Evolutionary conservation across 2,329 filamentous ascomycete genomes (phyloP).

Genomic region (Setomelanomma holmii): DNA sequence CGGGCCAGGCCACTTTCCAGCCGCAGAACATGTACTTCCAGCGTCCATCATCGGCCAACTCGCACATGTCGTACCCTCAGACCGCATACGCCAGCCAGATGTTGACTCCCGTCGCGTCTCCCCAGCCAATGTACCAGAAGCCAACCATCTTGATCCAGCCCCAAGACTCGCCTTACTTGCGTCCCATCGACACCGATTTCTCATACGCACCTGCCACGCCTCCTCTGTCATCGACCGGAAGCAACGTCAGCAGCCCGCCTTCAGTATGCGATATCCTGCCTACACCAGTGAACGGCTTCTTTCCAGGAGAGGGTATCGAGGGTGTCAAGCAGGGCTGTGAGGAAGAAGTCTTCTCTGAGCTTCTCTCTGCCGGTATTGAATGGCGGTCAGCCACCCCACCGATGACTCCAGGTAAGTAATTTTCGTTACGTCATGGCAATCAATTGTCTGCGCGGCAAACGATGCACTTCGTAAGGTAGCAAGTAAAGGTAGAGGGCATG

Average conservation of each 20-base stretch:
- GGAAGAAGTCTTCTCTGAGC: slow-evolving; percentile 73
- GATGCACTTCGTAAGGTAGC: neutral
- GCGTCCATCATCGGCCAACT: slow-evolving; percentile 69
- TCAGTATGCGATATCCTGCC: slow-evolving; percentile 76
- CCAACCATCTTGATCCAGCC: slow-evolving; percentile 72
- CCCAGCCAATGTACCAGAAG: slow-evolving; percentile 76
- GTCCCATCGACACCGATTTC: slow-evolving; percentile 77
- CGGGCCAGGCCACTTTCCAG: slow-evolving; percentile 43
- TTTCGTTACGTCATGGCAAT: neutral
- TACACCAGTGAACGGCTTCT: slow-evolving; percentile 84
- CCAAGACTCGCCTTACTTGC: slow-evolving; percentile 61
- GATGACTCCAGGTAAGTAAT: slow-evolving; percentile 79
- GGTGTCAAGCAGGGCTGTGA: slow-evolving; percentile 67
- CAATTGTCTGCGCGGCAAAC: neutral
- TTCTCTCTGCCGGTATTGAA: slow-evolving; percentile 77
- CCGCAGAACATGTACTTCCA: slow-evolving; percentile 56
- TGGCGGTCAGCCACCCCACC: slow-evolving; percentile 79
- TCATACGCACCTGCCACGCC: slow-evolving; percentile 83
- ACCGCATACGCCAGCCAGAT: slow-evolving; percentile 66
- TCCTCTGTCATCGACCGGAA: slow-evolving; percentile 83
- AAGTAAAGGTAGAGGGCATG: slow-evolving; percentile 4
- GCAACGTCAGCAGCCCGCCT: slow-evolving; percentile 82
- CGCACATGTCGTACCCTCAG: slow-evolving; percentile 58
- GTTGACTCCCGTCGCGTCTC: slow-evolving; percentile 79
- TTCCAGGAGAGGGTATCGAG: slow-evolving; percentile 52